phyloP scores from a whole-genome alignment of 306 rosid species.

The Citrullus mucosospermus region DNA sequence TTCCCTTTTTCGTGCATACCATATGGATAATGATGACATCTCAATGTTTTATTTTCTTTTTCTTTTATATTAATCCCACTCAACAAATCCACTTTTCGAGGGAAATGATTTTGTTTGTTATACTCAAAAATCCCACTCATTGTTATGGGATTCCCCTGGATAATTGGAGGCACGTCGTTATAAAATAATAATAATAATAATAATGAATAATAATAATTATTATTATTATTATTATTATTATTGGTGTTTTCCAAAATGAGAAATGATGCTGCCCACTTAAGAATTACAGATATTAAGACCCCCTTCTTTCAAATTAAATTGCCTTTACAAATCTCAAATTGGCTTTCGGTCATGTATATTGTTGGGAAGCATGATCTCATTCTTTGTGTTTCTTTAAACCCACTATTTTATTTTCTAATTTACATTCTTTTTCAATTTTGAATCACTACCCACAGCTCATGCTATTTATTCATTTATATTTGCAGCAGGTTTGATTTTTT shows the following conservation, averaged over 20 bases:
- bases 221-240: too few species aligned
- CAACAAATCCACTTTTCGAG: too few species aligned
- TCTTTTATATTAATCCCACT: too few species aligned
- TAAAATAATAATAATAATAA: not conserved
- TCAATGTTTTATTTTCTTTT: too few species aligned
- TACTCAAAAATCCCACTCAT: not conserved
- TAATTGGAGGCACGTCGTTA: not conserved
- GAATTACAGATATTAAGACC: not conserved
- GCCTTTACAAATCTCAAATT: not conserved
- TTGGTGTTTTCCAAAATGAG: not conserved
- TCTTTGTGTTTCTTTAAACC: not conserved
- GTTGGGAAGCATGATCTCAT: not conserved
- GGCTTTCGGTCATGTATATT: not conserved
- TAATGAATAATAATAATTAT: not conserved
- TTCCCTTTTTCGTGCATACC: not conserved
- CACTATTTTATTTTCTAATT: not conserved
- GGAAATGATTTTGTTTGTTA: not conserved
- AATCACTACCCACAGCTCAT: not conserved
- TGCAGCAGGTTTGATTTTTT: not conserved
- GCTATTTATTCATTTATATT: not conserved
- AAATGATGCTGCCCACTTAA: not conserved
- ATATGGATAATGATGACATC: not conserved
- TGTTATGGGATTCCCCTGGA: not conserved
- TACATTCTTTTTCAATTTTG: not conserved
- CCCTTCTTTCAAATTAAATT: too few species aligned